Conservation (phyloP, 176 grass and related monocot species). For the Oryza officinalis region DNA sequence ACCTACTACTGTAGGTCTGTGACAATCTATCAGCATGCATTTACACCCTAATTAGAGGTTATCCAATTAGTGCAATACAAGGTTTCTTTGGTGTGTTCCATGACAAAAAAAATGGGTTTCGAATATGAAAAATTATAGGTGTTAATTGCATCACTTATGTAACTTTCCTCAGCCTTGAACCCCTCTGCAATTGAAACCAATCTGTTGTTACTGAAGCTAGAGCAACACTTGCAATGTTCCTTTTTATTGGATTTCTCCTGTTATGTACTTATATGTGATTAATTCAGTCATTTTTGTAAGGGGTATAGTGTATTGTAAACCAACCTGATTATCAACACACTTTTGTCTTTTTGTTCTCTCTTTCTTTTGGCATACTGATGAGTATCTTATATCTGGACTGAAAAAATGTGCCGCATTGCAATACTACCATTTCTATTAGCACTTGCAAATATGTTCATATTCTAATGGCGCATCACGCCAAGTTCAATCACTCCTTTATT, state of each 20-base stretch:
- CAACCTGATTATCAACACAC: background rate
- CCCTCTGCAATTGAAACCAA: background rate
- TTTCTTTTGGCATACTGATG: background rate
- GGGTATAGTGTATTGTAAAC: background rate
- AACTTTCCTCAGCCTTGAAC: background rate
- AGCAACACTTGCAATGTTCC: too few relatives aligned
- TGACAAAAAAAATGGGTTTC: background rate
- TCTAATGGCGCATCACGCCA: background rate
- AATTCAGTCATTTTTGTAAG: background rate
- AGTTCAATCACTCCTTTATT: background rate
- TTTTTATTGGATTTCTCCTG: too few relatives aligned
- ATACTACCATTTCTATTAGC: slow-evolving; percentile 8
- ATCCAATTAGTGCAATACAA: background rate
- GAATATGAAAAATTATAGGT: background rate
- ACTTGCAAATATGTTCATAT: slow-evolving; percentile 8
- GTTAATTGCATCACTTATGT: background rate
- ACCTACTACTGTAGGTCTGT: background rate
- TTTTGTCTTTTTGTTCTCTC: background rate
- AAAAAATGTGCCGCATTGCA: background rate
- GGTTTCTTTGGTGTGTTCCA: background rate
- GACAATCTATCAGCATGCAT: background rate
- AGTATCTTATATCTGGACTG: background rate
- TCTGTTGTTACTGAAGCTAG: too few relatives aligned
- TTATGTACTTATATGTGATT: background rate
- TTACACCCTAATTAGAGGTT: background rate